Evolutionary conservation across 768 basidiomycete species (phyloP).

Genomic region (Leucosporidium yakuticum): DNA sequence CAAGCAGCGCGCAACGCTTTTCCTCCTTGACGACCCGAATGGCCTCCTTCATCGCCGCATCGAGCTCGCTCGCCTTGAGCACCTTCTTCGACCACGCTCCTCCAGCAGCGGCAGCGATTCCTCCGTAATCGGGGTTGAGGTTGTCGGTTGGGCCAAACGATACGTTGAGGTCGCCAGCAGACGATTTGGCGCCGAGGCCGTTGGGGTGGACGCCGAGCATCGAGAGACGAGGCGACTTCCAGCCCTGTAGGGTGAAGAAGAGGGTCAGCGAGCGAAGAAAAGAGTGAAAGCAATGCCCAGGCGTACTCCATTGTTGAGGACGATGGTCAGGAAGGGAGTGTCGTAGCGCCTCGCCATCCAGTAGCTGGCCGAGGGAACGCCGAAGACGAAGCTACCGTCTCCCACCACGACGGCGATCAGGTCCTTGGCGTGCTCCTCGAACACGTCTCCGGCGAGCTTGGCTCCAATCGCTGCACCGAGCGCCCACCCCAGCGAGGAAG

Average conservation of each 20-base stretch:
- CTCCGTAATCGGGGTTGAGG: slow-evolving; percentile 53
- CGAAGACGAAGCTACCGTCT: slow-evolving; percentile 64
- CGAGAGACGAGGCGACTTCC: slow-evolving; percentile 57
- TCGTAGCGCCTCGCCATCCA: slow-evolving; percentile 69
- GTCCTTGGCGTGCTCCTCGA: slow-evolving; percentile 46
- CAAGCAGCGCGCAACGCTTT: slow-evolving; percentile 62
- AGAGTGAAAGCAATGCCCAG: background rate
- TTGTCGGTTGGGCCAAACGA: slow-evolving; percentile 55
- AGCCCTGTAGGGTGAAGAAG: slow-evolving; percentile 4
- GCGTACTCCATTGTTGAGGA: slow-evolving; percentile 64
- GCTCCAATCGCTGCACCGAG: slow-evolving; percentile 62
- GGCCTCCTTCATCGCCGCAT: slow-evolving; percentile 49
- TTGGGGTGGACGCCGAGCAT: slow-evolving; percentile 61
- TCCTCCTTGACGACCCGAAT: slow-evolving; percentile 56
- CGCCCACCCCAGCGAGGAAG: slow-evolving; percentile 63
- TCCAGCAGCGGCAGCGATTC: slow-evolving; percentile 63
- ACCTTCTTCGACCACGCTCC: slow-evolving; percentile 56
- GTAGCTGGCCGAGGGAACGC: slow-evolving; percentile 59
- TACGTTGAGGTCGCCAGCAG: slow-evolving; percentile 54
- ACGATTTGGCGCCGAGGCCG: slow-evolving; percentile 51
- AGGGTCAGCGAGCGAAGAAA: background rate
- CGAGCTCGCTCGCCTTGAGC: slow-evolving; percentile 41
- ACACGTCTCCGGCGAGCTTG: slow-evolving; percentile 47
- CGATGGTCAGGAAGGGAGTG: slow-evolving; percentile 64
- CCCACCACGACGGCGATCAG: slow-evolving; percentile 59